Conservation (phyloP, 176 grass and related monocot species). For the Raddia guianensis region DNA sequence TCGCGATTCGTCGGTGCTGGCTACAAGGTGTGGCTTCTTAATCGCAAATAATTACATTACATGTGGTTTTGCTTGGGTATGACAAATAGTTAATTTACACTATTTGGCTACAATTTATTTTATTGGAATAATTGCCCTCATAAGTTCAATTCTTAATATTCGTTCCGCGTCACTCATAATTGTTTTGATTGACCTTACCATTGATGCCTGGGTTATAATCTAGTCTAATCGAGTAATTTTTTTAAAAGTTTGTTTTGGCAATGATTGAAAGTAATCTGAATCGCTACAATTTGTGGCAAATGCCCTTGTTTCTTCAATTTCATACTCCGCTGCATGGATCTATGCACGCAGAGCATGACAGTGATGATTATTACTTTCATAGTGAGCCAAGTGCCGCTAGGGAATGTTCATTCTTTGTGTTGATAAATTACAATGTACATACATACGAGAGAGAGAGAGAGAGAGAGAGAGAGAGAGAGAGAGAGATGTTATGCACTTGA, state of each 20-base stretch:
- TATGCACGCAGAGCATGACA: conserved; percentile 8
- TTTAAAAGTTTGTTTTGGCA: neutral
- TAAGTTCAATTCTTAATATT: conserved; percentile 1
- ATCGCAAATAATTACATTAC: neutral
- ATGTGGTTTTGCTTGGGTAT: neutral
- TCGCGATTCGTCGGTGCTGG: conserved; percentile 63
- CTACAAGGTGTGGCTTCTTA: conserved; percentile 64
- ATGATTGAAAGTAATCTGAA: conserved; percentile 27
- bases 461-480: no score
- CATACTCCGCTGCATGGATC: neutral
- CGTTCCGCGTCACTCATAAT: neutral
- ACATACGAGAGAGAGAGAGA: no score
- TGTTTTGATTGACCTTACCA: neutral
- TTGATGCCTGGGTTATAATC: neutral
- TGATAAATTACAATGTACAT: no score
- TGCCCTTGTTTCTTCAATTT: neutral
- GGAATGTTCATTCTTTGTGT: conserved; percentile 6
- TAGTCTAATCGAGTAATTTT: neutral
- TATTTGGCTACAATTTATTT: neutral
- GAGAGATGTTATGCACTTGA: no score
- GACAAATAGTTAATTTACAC: neutral
- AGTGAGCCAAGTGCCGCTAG: neutral
- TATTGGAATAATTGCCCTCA: no score
- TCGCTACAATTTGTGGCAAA: neutral
- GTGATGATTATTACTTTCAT: neutral